Evolutionary conservation across 805 yeast genomes (phyloP).

Genomic region (Pichia paraexigua): DNA sequence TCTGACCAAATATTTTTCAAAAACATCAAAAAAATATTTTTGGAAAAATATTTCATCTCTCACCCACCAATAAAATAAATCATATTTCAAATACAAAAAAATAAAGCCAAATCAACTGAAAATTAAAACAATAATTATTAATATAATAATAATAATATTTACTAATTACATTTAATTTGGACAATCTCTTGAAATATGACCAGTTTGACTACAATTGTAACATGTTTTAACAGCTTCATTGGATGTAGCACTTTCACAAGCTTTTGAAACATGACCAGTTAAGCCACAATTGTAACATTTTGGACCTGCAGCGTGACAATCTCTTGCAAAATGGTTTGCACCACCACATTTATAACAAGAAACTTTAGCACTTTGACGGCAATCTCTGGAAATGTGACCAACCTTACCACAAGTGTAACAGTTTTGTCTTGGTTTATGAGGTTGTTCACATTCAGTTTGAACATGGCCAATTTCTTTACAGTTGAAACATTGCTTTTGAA

Average conservation of each 20-base stretch:
- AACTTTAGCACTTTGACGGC: constrained; percentile 37
- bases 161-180: constrained; percentile 5
- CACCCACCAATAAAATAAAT: background rate
- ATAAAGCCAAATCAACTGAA: too few relatives aligned
- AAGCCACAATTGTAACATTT: constrained; percentile 93
- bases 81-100: background rate
- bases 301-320: constrained; percentile 58
- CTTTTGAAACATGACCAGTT: constrained; percentile 82
- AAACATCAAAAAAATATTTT: too few relatives aligned
- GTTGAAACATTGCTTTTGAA: constrained; percentile 84
- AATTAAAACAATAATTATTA: too few relatives aligned
- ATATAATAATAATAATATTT: background rate
- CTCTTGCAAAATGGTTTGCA: constrained; percentile 88
- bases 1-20: too few relatives aligned
- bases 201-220: constrained; percentile 69
- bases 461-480: constrained; percentile 90
- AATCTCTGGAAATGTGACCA: constrained; percentile 79
- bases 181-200: constrained; percentile 86
- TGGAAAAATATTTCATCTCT: too few relatives aligned
- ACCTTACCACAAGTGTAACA: constrained; percentile 73
- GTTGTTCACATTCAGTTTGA: constrained; percentile 72
- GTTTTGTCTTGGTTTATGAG: constrained; percentile 48
- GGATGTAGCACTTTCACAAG: constrained; percentile 45
- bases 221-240: constrained; percentile 47
- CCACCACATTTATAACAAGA: constrained; percentile 90